Conservation (phyloP, 306 rosid genomes). For the apple (Malus domestica) region DNA sequence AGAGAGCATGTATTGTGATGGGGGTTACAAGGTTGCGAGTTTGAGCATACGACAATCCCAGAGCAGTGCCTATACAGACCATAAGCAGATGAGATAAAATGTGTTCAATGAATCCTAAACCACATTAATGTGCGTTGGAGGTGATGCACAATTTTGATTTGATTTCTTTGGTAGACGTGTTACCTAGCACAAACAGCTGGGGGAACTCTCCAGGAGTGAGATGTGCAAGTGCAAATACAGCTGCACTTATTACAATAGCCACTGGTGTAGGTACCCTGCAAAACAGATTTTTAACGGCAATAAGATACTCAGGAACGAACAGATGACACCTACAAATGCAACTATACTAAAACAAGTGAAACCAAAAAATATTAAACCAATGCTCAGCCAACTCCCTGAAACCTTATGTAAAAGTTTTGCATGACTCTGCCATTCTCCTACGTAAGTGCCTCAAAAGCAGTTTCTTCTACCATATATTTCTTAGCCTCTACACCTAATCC, state of each 20-base stretch:
- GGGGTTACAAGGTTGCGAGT: constrained; percentile 93
- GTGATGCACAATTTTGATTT: constrained; percentile 1
- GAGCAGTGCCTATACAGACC: constrained; percentile 54
- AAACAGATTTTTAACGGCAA: neutral
- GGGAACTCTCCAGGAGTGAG: constrained; percentile 97
- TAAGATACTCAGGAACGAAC: neutral
- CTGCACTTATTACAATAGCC: constrained; percentile 69
- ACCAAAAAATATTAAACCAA: neutral
- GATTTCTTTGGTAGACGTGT: neutral
- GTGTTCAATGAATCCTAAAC: neutral
- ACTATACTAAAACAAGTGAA: neutral
- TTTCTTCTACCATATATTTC: neutral
- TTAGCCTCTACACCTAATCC: neutral
- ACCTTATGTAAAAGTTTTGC: neutral
- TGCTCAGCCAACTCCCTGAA: neutral
- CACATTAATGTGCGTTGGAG: neutral
- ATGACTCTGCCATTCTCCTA: neutral
- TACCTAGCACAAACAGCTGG: constrained; percentile 92
- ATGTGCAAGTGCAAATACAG: constrained; percentile 91
- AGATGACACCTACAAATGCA: neutral
- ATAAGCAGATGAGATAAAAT: neutral
- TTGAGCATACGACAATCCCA: constrained; percentile 95
- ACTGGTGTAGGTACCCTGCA: constrained; percentile 91
- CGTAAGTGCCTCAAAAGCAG: neutral
- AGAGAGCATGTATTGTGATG: constrained; percentile 87